A percentile compares a stretch with the other conserved stretches of the same genome.
Evolutionary conservation across 2,329 filamentous ascomycete species (phyloP).

Genomic region (Arthroderma sp.): DNA sequence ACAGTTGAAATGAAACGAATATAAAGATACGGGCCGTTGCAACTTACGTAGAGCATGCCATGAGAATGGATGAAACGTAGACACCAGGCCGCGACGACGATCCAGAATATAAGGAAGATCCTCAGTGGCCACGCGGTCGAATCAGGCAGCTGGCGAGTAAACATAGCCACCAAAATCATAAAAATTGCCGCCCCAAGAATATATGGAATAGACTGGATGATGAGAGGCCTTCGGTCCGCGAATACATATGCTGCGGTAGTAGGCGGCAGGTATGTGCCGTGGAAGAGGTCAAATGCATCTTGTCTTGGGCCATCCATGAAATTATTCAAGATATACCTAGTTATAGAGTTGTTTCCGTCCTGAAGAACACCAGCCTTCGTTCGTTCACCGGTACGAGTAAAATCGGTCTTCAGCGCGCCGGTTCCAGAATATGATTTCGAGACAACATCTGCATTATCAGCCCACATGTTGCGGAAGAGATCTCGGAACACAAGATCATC

Average conservation of each 20-base stretch:
- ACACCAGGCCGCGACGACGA: conserved; percentile 57
- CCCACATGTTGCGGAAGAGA: conserved; percentile 95
- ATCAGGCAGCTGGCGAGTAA: conserved; percentile 60
- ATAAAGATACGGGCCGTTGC: too few relatives aligned
- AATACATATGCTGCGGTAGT: conserved; percentile 65
- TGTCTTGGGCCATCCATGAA: conserved; percentile 88
- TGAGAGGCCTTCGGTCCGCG: conserved; percentile 67
- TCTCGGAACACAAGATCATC: conserved; percentile 74
- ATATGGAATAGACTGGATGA: conserved; percentile 91
- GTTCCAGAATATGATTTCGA: conserved; percentile 89
- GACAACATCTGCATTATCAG: conserved; percentile 93
- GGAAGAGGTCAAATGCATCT: conserved; percentile 89
- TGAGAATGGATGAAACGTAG: conserved; percentile 67
- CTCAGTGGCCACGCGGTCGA: conserved; percentile 69
- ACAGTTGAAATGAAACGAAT: neutral
- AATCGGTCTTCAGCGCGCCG: conserved; percentile 93
- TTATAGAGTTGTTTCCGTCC: conserved; percentile 77
- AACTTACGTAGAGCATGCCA: conserved; percentile 86
- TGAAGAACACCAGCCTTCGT: conserved; percentile 76
- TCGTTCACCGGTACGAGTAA: conserved; percentile 82
- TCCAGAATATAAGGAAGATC: conserved; percentile 69
- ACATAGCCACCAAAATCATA: conserved; percentile 61
- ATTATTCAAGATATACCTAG: conserved; percentile 85
- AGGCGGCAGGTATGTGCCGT: conserved; percentile 71
- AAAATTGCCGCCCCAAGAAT: conserved; percentile 76